Percentiles rank a stretch among this genome's conserved stretches.
Evolutionary conservation across 768 basidiomycete genomes (phyloP).

Genomic region (Tylopilus rubrobrunneus): DNA sequence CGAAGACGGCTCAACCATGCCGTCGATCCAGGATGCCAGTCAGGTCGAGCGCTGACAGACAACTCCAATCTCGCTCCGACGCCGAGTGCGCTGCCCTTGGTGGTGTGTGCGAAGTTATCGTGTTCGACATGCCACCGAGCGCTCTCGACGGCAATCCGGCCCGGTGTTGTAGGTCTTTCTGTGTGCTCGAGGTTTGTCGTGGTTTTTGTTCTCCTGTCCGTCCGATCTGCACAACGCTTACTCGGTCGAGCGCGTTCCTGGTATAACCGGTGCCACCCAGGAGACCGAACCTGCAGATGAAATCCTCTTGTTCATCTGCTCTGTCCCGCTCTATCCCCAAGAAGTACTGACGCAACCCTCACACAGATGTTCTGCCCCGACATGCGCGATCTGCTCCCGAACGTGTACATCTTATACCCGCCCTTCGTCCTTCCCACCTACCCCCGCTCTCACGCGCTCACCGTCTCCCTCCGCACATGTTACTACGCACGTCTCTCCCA

Average conservation of each 20-base stretch:
- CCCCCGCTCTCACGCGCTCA: constrained; percentile 34
- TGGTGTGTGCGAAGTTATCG: constrained; percentile 14
- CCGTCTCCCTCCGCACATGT: constrained; percentile 23
- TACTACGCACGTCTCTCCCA: constrained; percentile 21
- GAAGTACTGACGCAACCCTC: constrained; percentile 3
- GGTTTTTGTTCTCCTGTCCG: not conserved
- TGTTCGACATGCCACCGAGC: constrained; percentile 31
- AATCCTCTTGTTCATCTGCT: not conserved
- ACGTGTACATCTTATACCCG: constrained; percentile 34
- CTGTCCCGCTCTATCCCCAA: not conserved
- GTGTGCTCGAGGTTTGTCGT: constrained; percentile 23
- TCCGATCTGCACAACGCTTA: not conserved
- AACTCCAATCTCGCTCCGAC: constrained; percentile 16
- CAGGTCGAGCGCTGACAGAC: constrained; percentile 15
- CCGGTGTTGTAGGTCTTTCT: constrained; percentile 8
- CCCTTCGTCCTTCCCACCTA: constrained; percentile 33
- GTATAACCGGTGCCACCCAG: not conserved
- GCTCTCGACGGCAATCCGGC: constrained; percentile 18
- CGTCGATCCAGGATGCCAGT: constrained; percentile 13
- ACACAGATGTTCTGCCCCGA: constrained; percentile 31
- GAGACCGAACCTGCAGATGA: not conserved
- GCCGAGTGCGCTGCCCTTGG: not conserved
- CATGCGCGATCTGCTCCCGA: constrained; percentile 35
- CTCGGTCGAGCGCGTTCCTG: not conserved
- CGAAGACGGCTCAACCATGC: constrained; percentile 24